Evolutionary conservation across 495 filamentous ascomycete species (phyloP), one percentile per base, ranked within the genome.

Genomic region (Thermothielavioides terrestris): DNA sequence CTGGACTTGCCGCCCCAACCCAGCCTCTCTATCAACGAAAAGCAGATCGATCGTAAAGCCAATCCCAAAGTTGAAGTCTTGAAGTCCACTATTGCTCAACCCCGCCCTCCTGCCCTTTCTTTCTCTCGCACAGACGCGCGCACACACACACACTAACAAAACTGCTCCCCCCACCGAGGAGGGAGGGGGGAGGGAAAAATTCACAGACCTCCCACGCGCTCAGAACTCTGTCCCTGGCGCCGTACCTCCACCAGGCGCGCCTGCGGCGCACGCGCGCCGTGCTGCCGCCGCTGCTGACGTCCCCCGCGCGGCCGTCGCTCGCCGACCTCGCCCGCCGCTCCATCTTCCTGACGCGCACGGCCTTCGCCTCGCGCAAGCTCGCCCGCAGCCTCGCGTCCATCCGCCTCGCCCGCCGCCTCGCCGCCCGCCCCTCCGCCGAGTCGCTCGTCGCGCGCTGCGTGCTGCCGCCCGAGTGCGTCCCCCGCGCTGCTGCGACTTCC

Each of bases 321-420:
- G 45, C 70, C 7, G 68, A 75, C 27, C 72, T 78, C 18, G 73
- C 75, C 38, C 61, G 61, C 2, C 68, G 75, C n/a, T 69, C 64
- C 54, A 81, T 84, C 60, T 78, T 80, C 63, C 50, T 82, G n/a
- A 78, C 79, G 39, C 66, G 69, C 32, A 79, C 75, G 14, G 69
- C 75, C 18, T 64, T 76, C 35, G 64, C 73, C 42, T 79, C 79
- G 17, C 73, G 80, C 21, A 61, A 62, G 15, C 68, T 83, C 12
- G 69, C 71, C 18, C 68, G 75, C 18, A 71, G 61, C 23, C 67
- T 82, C 3, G 69, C 74, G n/a, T 63, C 70, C 18, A 78, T 79
- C 53, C 67, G 68, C 20, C 67, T 75, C 15, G 59, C 69, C 14
- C 67, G 68, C 10, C 64, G 63, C 10, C 60, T 76, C n/a, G 71